phyloP scores from a whole-genome alignment of 306 rosid species.

The Lagenaria siceraria region DNA sequence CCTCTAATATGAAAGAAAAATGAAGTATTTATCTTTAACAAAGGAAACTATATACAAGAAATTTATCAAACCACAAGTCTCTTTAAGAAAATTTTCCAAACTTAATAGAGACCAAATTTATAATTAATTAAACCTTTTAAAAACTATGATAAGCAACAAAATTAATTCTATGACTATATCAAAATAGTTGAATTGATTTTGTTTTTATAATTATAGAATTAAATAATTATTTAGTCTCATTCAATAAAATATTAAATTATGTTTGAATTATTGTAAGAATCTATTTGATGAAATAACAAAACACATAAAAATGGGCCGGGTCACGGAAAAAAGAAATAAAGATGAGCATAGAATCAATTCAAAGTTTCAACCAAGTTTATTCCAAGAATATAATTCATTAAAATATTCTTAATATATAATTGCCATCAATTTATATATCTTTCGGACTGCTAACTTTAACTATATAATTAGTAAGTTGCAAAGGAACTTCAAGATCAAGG shows the following conservation, averaged over 20 bases:
- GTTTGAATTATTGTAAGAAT: background rate
- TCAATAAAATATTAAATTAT: background rate
- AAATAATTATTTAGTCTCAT: background rate
- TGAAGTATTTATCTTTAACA: too few species aligned
- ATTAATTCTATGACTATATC: background rate
- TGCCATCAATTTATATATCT: background rate
- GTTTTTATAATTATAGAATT: background rate
- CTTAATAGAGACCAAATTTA: too few species aligned
- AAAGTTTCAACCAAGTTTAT: background rate
- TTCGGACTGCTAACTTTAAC: too few species aligned
- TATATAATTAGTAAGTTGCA: background rate
- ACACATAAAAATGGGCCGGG: background rate
- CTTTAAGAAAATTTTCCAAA: too few species aligned
- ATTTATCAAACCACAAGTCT: too few species aligned
- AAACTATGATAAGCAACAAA: too few species aligned
- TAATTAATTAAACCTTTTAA: too few species aligned
- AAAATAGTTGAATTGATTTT: background rate
- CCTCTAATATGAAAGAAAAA: too few species aligned
- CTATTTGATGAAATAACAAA: background rate
- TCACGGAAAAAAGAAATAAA: background rate
- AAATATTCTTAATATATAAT: background rate
- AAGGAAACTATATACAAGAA: too few species aligned
- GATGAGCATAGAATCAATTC: slow-evolving; percentile 4
- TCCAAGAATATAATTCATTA: slow-evolving; percentile 3
- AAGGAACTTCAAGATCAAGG: background rate